Base-by-base conservation (phyloP, 2,329 filamentous ascomycete genomes). In the Talaromyces sp. region DNA sequence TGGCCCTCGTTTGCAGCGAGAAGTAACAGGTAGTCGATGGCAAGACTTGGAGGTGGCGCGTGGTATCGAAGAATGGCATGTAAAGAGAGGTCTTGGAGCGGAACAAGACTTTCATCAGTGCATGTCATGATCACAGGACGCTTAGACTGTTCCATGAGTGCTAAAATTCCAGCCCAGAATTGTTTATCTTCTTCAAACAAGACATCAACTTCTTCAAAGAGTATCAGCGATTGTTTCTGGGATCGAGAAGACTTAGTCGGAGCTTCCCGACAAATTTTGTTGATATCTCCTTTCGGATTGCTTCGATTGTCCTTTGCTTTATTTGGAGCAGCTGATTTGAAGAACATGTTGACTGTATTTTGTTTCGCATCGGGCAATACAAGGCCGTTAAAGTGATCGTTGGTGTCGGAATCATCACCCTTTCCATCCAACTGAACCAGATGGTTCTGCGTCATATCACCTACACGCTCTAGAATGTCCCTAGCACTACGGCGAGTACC, bases 371-470 rank as follows among this genome's bases (percentile, higher is more conserved):
- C 88, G 63, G 87, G 86, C 31, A 88, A 74, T 63, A 89, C 88
- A 61, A 83, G 81, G 45, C 83, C 78, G 2, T 86, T 77, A 8
- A 83, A 81, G 54, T 86, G 79, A 19, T 70, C 50, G 65, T 66
- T 70, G 67, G 64, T 69, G 67, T 65, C 68, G 63, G 47, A 39
- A 7, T 58, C 64, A 41, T 68, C 69, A 27, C 60, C 62, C n/a
- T 67, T 63, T 69, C 75, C 56, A 71, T 75, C 67, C 63, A 74
- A 37, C 71, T 67, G 41, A 22, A 99, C 94, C 1, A 97, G 84
- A 76, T 99, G 95, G 71, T 99, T 98, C 67, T 89, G 89, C 3
- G 93, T 95, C 94, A 99, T 98, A 77, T 99, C 93, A 47, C 95
- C 96, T 52, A 99, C 92, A 70, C 87, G 91, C 72, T 99, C 95